Conservation (phyloP, 75 land plant species). For the Pseudotsuga menziesii region DNA sequence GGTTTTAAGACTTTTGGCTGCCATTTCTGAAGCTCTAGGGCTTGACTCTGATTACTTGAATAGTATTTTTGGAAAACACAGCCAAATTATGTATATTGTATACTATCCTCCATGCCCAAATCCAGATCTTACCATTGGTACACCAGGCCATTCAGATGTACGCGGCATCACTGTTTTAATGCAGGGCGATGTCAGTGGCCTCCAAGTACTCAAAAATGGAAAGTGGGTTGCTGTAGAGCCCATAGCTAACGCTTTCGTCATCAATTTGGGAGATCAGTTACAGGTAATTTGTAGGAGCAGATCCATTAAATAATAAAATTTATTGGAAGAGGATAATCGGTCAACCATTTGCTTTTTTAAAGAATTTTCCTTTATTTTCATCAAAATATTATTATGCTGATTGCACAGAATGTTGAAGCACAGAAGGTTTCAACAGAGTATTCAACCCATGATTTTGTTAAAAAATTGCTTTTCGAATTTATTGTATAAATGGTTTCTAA, state of each 20-base stretch:
- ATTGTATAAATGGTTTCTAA: too few species aligned
- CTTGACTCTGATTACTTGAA: constrained; percentile 25
- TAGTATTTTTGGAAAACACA: constrained; percentile 34
- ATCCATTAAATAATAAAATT: too few species aligned
- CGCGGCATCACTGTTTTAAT: constrained; percentile 52
- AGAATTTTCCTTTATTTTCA: too few species aligned
- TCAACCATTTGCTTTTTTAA: too few species aligned
- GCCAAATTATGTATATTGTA: constrained; percentile 45
- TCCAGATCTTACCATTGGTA: constrained; percentile 58
- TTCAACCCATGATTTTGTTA: too few species aligned
- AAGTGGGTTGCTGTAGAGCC: constrained; percentile 11
- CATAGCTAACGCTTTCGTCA: neutral
- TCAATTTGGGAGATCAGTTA: constrained; percentile 19
- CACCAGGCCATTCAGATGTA: constrained; percentile 54
- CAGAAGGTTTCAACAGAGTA: too few species aligned
- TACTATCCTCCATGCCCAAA: constrained; percentile 74
- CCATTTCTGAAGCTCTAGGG: constrained; percentile 56
- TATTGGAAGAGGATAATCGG: too few species aligned
- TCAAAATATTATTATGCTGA: too few species aligned
- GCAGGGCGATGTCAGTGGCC: constrained; percentile 43
- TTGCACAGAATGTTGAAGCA: too few species aligned
- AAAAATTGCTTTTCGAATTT: too few species aligned
- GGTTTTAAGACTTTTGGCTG: constrained; percentile 24
- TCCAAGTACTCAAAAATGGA: constrained; percentile 6
- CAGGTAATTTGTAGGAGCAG: constrained; percentile 12